Conservation (phyloP, 345 rosid genomes). For the thale cress (Arabidopsis thaliana) region DNA sequence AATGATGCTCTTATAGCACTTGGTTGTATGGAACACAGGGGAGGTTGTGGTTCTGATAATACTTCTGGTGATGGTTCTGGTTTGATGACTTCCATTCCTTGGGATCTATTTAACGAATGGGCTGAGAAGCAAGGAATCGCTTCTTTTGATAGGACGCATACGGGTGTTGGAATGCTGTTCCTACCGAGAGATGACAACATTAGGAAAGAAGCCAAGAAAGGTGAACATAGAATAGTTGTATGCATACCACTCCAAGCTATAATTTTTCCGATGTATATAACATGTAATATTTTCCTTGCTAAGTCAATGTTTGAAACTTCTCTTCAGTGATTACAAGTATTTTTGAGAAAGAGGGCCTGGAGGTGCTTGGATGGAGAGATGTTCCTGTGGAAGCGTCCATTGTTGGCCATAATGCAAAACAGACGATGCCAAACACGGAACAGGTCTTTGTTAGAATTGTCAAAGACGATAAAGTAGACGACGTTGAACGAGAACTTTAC, state of each 20-base stretch:
- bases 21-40: constrained; percentile 99
- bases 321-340: constrained; percentile 69
- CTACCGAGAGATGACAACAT: constrained; percentile 70
- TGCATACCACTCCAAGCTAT: constrained; percentile 15
- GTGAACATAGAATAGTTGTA: constrained; percentile 47
- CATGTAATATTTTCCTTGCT: constrained; percentile 11
- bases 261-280: neutral
- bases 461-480: constrained; percentile 84
- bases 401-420: constrained; percentile 90
- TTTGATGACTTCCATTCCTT: constrained; percentile 94
- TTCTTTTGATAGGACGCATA: constrained; percentile 75
- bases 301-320: constrained; percentile 34
- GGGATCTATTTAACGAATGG: constrained; percentile 91
- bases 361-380: constrained; percentile 98
- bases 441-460: constrained; percentile 96
- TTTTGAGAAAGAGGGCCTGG: constrained; percentile 94
- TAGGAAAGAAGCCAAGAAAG: constrained; percentile 78
- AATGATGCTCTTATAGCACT: constrained; percentile 87
- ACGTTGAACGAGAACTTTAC: constrained; percentile 95
- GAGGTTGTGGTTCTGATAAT: constrained; percentile 99
- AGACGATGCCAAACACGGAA: constrained; percentile 90
- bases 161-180: constrained; percentile 97
- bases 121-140: constrained; percentile 73
- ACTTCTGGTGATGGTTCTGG: constrained; percentile 98
- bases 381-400: constrained; percentile 86